A percentile compares a stretch with the other conserved stretches of the same genome.
Conservation (phyloP, 2,329 filamentous ascomycete species). For the Colletotrichum scovillei region DNA sequence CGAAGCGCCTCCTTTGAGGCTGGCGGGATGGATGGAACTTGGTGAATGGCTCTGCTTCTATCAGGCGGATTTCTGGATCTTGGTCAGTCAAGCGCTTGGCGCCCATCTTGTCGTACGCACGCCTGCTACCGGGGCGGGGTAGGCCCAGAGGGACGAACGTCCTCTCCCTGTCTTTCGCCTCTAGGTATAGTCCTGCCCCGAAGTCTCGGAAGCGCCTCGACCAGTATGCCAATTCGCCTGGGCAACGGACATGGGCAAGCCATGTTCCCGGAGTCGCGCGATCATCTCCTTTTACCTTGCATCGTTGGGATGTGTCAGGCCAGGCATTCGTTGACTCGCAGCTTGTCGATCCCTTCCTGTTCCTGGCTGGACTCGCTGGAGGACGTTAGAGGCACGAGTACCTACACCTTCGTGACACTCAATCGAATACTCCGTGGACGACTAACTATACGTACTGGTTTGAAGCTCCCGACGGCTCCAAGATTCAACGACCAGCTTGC, state of each 20-base stretch:
- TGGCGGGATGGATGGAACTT: neutral
- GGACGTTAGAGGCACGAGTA: neutral
- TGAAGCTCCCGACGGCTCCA: no score
- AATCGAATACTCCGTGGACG: no score
- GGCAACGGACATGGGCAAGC: conserved; percentile 1
- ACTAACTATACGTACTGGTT: neutral
- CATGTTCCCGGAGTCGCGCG: neutral
- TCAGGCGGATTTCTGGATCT: neutral
- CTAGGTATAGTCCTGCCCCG: no score
- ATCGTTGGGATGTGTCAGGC: neutral
- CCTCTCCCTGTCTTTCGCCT: neutral
- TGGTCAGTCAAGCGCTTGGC: neutral
- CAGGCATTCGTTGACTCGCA: neutral
- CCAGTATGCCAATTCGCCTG: neutral
- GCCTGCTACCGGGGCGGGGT: neutral
- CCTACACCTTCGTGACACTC: no score
- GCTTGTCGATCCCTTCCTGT: conserved; percentile 22
- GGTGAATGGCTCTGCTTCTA: neutral
- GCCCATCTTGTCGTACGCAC: neutral
- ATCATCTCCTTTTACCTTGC: neutral
- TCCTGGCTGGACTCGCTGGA: conserved; percentile 15
- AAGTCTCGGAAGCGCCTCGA: neutral
- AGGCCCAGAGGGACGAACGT: neutral
- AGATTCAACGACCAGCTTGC: neutral
- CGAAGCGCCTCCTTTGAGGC: neutral